Base-by-base conservation (phyloP, 768 basidiomycete species). In the Collybia sp. region DNA sequence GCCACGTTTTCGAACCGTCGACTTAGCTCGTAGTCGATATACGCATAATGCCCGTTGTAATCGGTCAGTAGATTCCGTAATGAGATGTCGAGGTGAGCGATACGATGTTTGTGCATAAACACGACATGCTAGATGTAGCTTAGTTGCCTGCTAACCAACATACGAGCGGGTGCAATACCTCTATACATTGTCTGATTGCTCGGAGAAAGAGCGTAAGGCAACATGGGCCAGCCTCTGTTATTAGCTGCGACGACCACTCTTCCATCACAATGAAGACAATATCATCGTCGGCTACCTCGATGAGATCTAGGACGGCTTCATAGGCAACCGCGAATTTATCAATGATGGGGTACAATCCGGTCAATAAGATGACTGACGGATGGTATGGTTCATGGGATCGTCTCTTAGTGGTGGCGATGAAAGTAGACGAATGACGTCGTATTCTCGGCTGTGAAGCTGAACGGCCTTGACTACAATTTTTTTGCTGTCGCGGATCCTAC, bases 181-280 rank as follows among this genome's bases (percentile, higher is more conserved):
- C 83, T 32, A 88, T 79, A 51, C 79, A 83, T 57, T 87, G 84
- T 16, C 76, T 76, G 41, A 88, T 54, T 12, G 75, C 75, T 3
- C 66, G 67, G 18, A 88, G 60, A 54, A 86, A 85, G 12, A 68
- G 62, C 35, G 63, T 63, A 42, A 82, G 58, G 51, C 70, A 78
- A 56, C 72, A 75, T 5, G 82, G 80, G 18, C 68, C 62, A 31
- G 69, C 65, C 48, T 67, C 68, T 12, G 72, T 64, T 17, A 83
- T 68, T 16, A 87, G 65, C 45, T 82, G 75, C 10, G 84, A 70
- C 12, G 80, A 82, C 87, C 87, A 89, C 62, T 86, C 77, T 57
- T 88, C 87, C 85, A 87, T 88, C 18, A 88, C 79, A 46, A 89
- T 80, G 55, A 89, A 82, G 12, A 70, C 79, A 32, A 84, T 57